phyloP scores from a whole-genome alignment of 1,284 basidiomycete genomes.

The Cutaneotrichosporon spelunceum region DNA sequence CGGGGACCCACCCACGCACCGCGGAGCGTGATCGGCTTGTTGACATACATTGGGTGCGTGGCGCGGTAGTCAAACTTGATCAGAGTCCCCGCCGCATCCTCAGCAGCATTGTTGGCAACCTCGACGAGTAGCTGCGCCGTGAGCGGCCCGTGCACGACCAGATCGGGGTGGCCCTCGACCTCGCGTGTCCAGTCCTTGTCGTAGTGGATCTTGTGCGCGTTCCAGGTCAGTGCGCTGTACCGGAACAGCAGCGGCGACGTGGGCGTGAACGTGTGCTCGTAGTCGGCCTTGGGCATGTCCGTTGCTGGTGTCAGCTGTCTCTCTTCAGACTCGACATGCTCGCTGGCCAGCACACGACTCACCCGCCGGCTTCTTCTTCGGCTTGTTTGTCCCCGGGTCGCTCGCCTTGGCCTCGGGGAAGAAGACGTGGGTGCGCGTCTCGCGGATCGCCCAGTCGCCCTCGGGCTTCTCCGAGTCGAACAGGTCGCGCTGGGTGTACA shows the following conservation, averaged over 20 bases:
- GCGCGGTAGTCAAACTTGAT: conserved; percentile 68
- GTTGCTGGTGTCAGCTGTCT: conserved; percentile 14
- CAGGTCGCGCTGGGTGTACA: conserved; percentile 57
- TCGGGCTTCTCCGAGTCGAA: conserved; percentile 54
- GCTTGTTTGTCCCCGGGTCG: conserved; percentile 12
- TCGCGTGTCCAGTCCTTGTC: conserved; percentile 59
- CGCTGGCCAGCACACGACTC: conserved; percentile 3
- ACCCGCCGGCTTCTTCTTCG: conserved; percentile 18
- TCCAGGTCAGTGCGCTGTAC: conserved; percentile 73
- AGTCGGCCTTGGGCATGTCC: conserved; percentile 52
- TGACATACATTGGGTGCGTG: conserved; percentile 67
- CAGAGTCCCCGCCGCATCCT: conserved; percentile 41
- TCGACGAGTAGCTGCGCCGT: conserved; percentile 75
- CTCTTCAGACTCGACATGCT: no score
- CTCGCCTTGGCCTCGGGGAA: conserved; percentile 46
- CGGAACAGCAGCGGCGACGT: conserved; percentile 71
- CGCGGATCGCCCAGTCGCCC: conserved; percentile 57
- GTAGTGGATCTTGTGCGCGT: conserved; percentile 51
- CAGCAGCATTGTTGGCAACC: conserved; percentile 48
- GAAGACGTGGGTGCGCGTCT: conserved; percentile 74
- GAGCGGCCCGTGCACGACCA: conserved; percentile 75
- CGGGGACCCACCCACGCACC: conserved; percentile 53
- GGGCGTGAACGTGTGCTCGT: conserved; percentile 62
- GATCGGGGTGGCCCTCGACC: conserved; percentile 72
- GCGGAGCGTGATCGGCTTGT: conserved; percentile 59